Base-by-base conservation (phyloP, 805 yeast genomes). In the Ogataea parapolymorpha region DNA sequence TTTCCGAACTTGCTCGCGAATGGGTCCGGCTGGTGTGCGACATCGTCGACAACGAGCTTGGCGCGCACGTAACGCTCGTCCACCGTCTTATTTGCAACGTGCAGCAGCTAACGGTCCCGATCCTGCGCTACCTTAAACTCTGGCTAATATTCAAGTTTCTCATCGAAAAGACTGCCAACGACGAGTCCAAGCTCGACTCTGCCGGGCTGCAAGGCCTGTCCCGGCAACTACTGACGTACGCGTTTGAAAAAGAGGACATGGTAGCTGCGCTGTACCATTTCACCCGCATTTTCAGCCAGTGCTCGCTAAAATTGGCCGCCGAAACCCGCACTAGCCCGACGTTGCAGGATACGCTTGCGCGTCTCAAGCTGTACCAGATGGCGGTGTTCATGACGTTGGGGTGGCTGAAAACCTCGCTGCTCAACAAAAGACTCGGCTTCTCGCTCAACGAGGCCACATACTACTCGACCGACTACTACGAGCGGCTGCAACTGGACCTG, bases 311-410 rank as follows among this genome's bases (percentile, higher is more conserved):
- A 22, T 2, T 18, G 25, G 33, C 37, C 10, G 41, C 45, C 24
- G 39, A 32, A 11, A 29, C 7, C 22, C 18, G 15, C 8, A 9
- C 15, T 12, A 5, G 20, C 18, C 12, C 17, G 28, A 12, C 18
- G 16, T 42, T 42, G 20, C 50, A 48, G 25, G 40, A 44, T 10
- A 36, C 26, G 8, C 42, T 48, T 17, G 31, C 32, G 9, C 51
- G 60, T 11, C 25, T 56, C 20, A 35, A 49, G 18, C 31, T 54
- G 17, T 32, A 56, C n/a, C 54, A 53, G 30, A 42, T 48, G 38
- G 25, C 55, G 9, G 33, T 56, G 8, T 33, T 52, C 28, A 37
- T 45, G 34, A 48, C 49, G 23, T 26, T 42, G 18, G 26, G 39
- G 3, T 22, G 25, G 11, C 29, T 48, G n/a, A 33, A 35, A 14